Percentiles rank a stretch among this genome's conserved stretches.
These are phyloP conservation scores for Mycena filopes DNA, from an alignment of 768 basidiomycete species.

Conservation along the genomic window DNA sequence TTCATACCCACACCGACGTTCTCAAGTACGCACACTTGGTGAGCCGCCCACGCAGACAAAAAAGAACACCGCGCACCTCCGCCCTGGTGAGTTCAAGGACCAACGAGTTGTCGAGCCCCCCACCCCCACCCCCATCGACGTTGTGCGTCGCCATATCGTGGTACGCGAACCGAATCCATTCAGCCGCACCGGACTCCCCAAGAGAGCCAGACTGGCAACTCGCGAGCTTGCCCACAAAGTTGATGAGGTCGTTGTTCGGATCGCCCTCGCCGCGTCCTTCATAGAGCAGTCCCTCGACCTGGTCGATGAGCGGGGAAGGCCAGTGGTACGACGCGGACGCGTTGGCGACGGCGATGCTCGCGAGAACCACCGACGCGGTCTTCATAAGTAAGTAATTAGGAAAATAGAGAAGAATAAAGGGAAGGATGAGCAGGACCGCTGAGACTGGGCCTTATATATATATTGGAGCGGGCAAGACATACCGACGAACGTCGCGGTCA, in stretches of 20 bases:
- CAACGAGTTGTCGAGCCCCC: conserved; percentile 26
- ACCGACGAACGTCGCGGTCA: no score
- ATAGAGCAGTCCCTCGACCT: conserved; percentile 24
- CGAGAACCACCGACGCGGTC: conserved; percentile 15
- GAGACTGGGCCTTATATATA: no score
- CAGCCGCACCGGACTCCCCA: conserved; percentile 19
- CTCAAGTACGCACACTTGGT: conserved; percentile 3
- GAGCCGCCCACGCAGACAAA: conserved; percentile 1
- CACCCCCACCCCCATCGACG: conserved; percentile 20
- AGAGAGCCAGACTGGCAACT: conserved; percentile 16
- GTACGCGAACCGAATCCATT: conserved; percentile 29
- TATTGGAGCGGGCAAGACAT: no score
- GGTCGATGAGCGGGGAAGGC: conserved; percentile 28
- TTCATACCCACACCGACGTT: conserved; percentile 24
- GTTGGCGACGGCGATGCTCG: conserved; percentile 18
- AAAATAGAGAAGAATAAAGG: conserved; percentile 7
- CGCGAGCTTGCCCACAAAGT: conserved; percentile 21
- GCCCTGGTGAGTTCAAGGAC: conserved; percentile 21
- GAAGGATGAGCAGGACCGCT: not conserved
- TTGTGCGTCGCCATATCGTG: conserved; percentile 26
- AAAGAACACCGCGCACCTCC: conserved; percentile 12
- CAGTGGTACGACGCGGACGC: conserved; percentile 26
- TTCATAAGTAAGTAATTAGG: conserved; percentile 19
- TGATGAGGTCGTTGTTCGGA: conserved; percentile 15
- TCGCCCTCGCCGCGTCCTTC: conserved; percentile 21